Evolutionary conservation across 2,329 filamentous ascomycete genomes (phyloP), one percentile per base, ranked within the genome.

Genomic region (Parastagonospora avenae): DNA sequence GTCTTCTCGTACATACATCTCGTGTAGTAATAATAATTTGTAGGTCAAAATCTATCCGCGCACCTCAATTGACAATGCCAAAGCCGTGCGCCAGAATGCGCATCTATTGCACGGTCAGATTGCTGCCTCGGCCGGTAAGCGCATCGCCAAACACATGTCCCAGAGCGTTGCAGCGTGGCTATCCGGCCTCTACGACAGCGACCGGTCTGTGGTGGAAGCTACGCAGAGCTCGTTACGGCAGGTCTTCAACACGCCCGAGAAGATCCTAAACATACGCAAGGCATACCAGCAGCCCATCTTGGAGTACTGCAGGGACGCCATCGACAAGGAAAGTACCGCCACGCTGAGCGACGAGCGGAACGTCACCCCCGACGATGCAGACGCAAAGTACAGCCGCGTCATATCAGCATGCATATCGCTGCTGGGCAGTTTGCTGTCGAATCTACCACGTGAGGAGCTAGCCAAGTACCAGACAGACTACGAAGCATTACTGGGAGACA

Each of bases 311-410:
- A 84, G 83, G 48, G 86, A 91, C 65, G 91, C 91, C 4, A 83
- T 94, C 36, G 76, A 85, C 40, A 84, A 87, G 46, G 94, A 99
- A 73, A 93, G 89, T 0, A 74, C 87, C 2, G 82, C 88, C 31
- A 95, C 91, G 0, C 78, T 99, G 31, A 97, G 92, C 68, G 94
- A 99, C 69, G 90, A 95, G 74, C 84, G 93, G 19, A 91, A 86
- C 1, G 90, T 92, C 3, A 94, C 85, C 52, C 77, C 84, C 8
- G 93, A 97, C 60, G 94, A 99, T 70, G 87, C 91, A 4, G 84
- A 92, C 59, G 84, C 89, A 14, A 97, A 96, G 64, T 94, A 95
- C 75, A 84, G 86, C 54, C 84, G 94, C 40, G 92, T 97, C 4
- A 80, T 85, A n/a, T 81, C 82, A 1, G 83, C 84, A 7, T 83